Evolutionary conservation across 2,329 filamentous ascomycete species (phyloP), one percentile per base, ranked within the genome.

Genomic region (Arthrobotrys iridis): DNA sequence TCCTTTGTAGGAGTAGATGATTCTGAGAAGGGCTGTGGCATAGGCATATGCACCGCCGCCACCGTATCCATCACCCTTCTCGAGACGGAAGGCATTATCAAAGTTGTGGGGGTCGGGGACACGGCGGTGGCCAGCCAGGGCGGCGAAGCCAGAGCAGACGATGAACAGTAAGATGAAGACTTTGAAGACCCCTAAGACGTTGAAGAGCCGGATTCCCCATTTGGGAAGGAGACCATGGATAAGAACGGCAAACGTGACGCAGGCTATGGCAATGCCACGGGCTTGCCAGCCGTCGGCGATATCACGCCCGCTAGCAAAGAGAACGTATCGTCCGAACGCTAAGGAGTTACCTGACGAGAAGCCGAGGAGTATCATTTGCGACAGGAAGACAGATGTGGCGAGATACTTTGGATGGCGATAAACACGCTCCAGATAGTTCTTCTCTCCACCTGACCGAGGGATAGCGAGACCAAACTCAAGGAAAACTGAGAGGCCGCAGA

Each of bases 341-440:
- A 88, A 83, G 0, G 86, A 83, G 79, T 89, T 89, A 0, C 85
- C 86, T 0, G 87, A 85, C 0, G 87, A 88, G 79, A 88, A 89
- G 0, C 87, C 87, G 0, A 89, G 84, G 0, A 89, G 82, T 48
- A 89, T 83, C 85, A 88, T 88, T 80, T 89, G 87, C 0, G 87
- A 82, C 2, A 87, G 87, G 33, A 89, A 83, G 1, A 89, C 84
- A 75, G 86, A 87, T 0, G 87, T 88, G 0, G 87, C 85, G 0
- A 90, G 80, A 80, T 88, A 88, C 67, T 84, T 85, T 0, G 88
- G 88, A 20, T 83, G 85, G 1, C 84, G 84, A 81, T 88, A 89
- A 13, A 88, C 86, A n/a, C 86, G 84, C 78, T 90, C 88, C 11
- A 90, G 85, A 79, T 90, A 90, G 80, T 89, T 88, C 83, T 90